phyloP scores from a whole-genome alignment of 306 rosid genomes.

The Citrullus amarus region DNA sequence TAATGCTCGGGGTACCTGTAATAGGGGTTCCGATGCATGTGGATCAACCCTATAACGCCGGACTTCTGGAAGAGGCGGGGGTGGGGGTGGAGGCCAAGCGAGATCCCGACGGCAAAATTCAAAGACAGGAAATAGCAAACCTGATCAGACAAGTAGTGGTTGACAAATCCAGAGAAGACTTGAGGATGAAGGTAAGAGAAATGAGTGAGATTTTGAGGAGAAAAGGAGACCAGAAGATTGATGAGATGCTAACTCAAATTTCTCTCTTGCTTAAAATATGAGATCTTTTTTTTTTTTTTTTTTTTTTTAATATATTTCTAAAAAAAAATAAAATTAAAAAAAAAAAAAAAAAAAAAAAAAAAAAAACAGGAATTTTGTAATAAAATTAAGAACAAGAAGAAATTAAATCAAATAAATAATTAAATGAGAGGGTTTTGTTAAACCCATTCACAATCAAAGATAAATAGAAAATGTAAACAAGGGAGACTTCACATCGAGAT shows the following conservation, averaged over 20 bases:
- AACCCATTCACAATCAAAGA: no score
- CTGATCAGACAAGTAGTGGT: constrained; percentile 9
- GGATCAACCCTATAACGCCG: constrained; percentile 18
- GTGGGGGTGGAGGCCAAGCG: constrained; percentile 15
- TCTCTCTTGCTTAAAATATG: neutral
- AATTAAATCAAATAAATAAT: no score
- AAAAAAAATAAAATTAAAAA: no score
- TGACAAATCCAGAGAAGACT: neutral
- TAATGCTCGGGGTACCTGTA: constrained; percentile 13
- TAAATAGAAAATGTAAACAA: no score
- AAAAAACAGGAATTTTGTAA: no score
- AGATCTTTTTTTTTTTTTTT: no score
- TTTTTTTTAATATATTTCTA: no score
- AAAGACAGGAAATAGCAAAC: neutral
- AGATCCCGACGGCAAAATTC: neutral
- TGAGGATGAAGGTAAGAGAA: constrained; percentile 7
- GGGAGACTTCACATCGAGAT: no score
- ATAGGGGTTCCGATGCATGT: constrained; percentile 14
- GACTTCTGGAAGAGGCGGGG: constrained; percentile 8
- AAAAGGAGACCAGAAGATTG: constrained; percentile 7
- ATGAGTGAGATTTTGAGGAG: neutral
- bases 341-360: no score
- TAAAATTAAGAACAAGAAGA: no score
- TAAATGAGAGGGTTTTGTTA: no score
- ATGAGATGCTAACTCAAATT: neutral